Percentiles rank a stretch among this genome's conserved stretches.
phyloP scores from a whole-genome alignment of 495 filamentous ascomycete genomes.

The Thermothielavioides terrestris region DNA sequence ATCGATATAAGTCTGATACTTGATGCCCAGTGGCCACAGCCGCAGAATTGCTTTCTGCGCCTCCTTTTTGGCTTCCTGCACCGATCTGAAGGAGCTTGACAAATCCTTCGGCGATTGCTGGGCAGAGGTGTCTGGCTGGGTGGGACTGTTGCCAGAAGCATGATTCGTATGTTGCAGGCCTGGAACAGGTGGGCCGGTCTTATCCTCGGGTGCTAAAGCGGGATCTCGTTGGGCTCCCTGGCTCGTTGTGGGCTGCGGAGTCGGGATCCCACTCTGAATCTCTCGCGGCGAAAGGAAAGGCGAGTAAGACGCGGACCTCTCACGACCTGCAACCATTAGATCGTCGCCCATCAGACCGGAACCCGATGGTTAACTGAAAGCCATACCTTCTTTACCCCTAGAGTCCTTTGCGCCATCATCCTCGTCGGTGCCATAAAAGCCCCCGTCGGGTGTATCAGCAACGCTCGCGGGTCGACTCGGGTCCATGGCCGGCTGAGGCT shows the following conservation, averaged over 20 bases:
- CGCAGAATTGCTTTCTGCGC: conserved; percentile 61
- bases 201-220: background rate
- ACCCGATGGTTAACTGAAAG: background rate
- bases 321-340: conserved; percentile 21
- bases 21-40: conserved; percentile 55
- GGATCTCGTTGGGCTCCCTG: background rate
- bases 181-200: background rate
- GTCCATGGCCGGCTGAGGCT: background rate
- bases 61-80: conserved; percentile 51
- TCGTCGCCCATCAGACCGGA: too few species aligned
- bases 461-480: conserved; percentile 15
- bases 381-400: background rate
- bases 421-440: conserved; percentile 25
- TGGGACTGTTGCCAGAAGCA: background rate
- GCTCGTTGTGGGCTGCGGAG: conserved; percentile 2
- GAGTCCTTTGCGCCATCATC: conserved; percentile 15
- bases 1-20: conserved; percentile 57
- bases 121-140: background rate
- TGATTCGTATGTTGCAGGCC: conserved; percentile 1
- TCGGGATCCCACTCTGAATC: conserved; percentile 23
- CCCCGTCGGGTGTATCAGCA: conserved; percentile 22
- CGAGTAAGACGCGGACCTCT: conserved; percentile 45
- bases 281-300: conserved; percentile 42
- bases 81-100: conserved; percentile 16
- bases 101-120: background rate